Conservation (phyloP, 176 grass and related monocot species). For the maize (Zea mays) region Zm-B73-REFERENCE-NAM-5.0 NC_050096.1:219727501-219728000, state of each 20-base stretch:
- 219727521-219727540: constrained; percentile 52
- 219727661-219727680: constrained; percentile 6
- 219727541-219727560: constrained; percentile 73
- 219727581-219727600: constrained; percentile 65
- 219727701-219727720: constrained; percentile 99
- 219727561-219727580: constrained; percentile 99
- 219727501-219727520: constrained; percentile 55
- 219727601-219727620: not conserved
- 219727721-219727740: constrained; percentile 96
- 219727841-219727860: not conserved
- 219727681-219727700: not conserved
- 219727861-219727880: not conserved
- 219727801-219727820: constrained; percentile 80
- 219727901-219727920: constrained; percentile 88
- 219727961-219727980: constrained; percentile 59
- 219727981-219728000: not conserved
- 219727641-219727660: not conserved
- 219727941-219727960: constrained; percentile 74
- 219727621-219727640: not conserved
- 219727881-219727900: constrained; percentile 24
- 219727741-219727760: constrained; percentile 57
- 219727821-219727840: not conserved
- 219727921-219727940: constrained; percentile 98
- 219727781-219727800: constrained; percentile 61
- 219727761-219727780: constrained; percentile 48